Evolutionary conservation across 768 basidiomycete genomes (phyloP), one percentile per base, ranked within the genome.

Genomic region (Sarcodon sp.): DNA sequence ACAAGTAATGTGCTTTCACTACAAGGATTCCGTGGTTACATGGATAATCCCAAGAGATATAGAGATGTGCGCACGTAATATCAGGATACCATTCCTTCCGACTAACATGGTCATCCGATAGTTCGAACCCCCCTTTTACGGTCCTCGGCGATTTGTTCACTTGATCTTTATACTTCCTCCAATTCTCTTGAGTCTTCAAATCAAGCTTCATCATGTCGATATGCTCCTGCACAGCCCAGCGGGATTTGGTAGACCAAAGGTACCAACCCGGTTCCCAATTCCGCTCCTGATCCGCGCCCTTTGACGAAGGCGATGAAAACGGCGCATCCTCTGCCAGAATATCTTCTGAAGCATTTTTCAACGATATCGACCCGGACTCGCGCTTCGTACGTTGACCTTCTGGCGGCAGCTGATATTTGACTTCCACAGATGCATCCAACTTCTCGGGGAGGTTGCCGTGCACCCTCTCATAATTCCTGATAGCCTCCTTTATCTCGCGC

Each of bases 241-340:
- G 67, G 44, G 69, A 77, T 47, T 67, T 68, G 12, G 75, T 73
- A 45, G 75, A 71, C 83, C 83, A 87, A 37, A 88, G 55, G 57
- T 88, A 88, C 72, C 75, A 82, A 4, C 85, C 84, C 55, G 79
- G 76, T 48, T 83, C 71, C 85, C 85, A 88, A 55, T 74, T 71
- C 52, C 73, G 77, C 37, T 65, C 67, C 16, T 73, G 66, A 35
- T 51, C 63, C 50, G 49, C 62, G 18, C 56, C 54, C 5, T 58
- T 44, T 31, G 31, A 15, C 4, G 35, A 27, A 35, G 47, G 35
- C 11, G 49, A 27, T 37, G 49, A 7, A 35, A 43, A 41, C 33
- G 41, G 37, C 31, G 32, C 51, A 37, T 32, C 18, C 10, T 52
- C 43, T 16, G n/a, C 50, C 15, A 63, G 63, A 45, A 13, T 13